A percentile compares a stretch with the other conserved stretches of the same genome.
Conservation (phyloP, 768 basidiomycete species). For the Leccinum barrowsii region DNA sequence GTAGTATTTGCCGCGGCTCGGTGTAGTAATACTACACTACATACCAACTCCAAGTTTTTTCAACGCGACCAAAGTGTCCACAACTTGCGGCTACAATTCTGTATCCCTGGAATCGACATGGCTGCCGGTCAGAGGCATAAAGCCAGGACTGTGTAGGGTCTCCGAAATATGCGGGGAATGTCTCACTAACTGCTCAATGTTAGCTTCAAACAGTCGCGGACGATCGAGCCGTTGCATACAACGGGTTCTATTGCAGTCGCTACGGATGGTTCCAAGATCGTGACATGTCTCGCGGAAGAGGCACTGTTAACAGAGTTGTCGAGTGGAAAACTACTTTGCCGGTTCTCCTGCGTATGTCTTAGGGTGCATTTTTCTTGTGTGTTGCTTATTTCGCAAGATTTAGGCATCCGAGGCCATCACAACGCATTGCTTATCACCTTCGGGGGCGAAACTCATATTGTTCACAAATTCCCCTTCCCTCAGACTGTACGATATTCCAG, state of each 20-base stretch:
- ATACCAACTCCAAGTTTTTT: neutral
- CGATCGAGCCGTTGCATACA: slow-evolving; percentile 82
- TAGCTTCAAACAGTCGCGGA: slow-evolving; percentile 74
- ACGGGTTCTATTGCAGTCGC: slow-evolving; percentile 82
- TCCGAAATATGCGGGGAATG: neutral
- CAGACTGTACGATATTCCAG: slow-evolving; percentile 78
- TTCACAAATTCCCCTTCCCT: slow-evolving; percentile 82
- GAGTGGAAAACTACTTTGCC: slow-evolving; percentile 70
- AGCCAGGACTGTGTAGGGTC: slow-evolving; percentile 41
- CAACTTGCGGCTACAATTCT: neutral
- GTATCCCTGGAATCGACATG: slow-evolving; percentile 12
- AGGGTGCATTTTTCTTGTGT: neutral
- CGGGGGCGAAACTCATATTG: slow-evolving; percentile 67
- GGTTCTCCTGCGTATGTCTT: slow-evolving; percentile 74
- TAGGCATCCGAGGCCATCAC: slow-evolving; percentile 87
- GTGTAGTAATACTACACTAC: neutral
- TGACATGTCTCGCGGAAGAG: slow-evolving; percentile 86
- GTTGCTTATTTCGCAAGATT: neutral
- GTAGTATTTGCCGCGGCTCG: neutral
- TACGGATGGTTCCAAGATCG: slow-evolving; percentile 70
- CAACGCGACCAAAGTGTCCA: slow-evolving; percentile 1
- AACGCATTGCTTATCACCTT: slow-evolving; percentile 77
- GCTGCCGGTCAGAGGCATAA: slow-evolving; percentile 33
- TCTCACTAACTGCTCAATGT: slow-evolving; percentile 9
- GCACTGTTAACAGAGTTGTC: slow-evolving; percentile 79